These are phyloP conservation scores for Durotheca rogersii DNA, from an alignment of 495 filamentous ascomycete species.

Conservation along the genomic window DNA sequence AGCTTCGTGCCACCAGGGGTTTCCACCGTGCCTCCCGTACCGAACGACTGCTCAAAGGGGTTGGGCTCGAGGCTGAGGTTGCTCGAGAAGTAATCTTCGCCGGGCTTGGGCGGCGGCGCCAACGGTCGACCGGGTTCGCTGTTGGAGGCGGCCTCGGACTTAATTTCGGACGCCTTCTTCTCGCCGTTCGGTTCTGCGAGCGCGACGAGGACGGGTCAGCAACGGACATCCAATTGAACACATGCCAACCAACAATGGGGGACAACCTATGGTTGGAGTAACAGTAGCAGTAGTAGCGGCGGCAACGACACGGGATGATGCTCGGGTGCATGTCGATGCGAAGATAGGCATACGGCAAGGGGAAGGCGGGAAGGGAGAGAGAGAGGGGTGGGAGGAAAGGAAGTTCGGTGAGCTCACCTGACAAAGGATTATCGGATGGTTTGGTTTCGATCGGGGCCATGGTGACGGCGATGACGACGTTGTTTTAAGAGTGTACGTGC, in stretches of 20 bases:
- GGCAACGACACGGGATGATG: slow-evolving; percentile 11
- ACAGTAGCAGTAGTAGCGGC: slow-evolving; percentile 1
- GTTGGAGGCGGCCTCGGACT: slow-evolving; percentile 40
- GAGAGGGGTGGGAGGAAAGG: no score
- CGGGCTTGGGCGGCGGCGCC: slow-evolving; percentile 78
- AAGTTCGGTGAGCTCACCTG: slow-evolving; percentile 33
- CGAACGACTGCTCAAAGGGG: slow-evolving; percentile 93
- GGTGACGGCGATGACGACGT: slow-evolving; percentile 41
- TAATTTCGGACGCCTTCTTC: slow-evolving; percentile 42
- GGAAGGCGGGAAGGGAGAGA: no score
- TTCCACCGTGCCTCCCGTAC: slow-evolving; percentile 65
- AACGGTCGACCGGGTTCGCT: slow-evolving; percentile 53
- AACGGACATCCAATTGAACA: slow-evolving; percentile 29
- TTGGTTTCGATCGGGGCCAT: slow-evolving; percentile 38
- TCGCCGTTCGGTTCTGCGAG: slow-evolving; percentile 35
- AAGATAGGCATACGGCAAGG: slow-evolving; percentile 9
- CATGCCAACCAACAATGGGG: slow-evolving; percentile 13
- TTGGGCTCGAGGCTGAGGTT: slow-evolving; percentile 80
- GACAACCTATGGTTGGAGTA: slow-evolving; percentile 10
- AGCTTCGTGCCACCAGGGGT: slow-evolving; percentile 88
- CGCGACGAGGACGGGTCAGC: slow-evolving; percentile 22
- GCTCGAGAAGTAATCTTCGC: slow-evolving; percentile 73
- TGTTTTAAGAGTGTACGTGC: slow-evolving; percentile 29
- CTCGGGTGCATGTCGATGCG: slow-evolving; percentile 19
- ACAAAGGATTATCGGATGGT: slow-evolving; percentile 36